phyloP scores from a whole-genome alignment of 2,329 filamentous ascomycete species.

The Rhynchosporium graminicola region DNA sequence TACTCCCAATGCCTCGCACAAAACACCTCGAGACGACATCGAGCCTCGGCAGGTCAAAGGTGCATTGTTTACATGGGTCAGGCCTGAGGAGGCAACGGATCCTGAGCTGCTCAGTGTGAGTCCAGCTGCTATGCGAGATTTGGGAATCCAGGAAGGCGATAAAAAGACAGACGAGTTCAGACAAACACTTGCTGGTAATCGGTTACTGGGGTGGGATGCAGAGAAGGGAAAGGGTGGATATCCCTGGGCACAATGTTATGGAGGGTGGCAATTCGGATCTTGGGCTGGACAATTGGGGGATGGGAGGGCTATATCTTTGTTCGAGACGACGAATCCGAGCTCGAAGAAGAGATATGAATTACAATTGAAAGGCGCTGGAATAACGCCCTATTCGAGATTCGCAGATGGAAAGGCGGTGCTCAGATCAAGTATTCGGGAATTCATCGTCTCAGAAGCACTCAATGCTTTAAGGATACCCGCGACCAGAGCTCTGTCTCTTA shows the following conservation, averaged over 20 bases:
- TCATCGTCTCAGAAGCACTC: conserved; percentile 85
- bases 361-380: conserved; percentile 90
- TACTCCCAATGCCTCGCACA: conserved; percentile 79
- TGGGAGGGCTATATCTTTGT: conserved; percentile 89
- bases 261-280: conserved; percentile 76
- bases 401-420: conserved; percentile 95
- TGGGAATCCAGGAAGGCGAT: conserved; percentile 73
- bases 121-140: conserved; percentile 72
- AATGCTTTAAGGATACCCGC: conserved; percentile 83
- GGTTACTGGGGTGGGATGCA: conserved; percentile 76
- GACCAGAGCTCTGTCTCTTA: conserved; percentile 83
- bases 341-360: conserved; percentile 80
- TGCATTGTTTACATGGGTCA: conserved; percentile 87
- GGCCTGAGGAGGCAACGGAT: conserved; percentile 70
- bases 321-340: conserved; percentile 77
- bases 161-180: conserved; percentile 73
- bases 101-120: conserved; percentile 83
- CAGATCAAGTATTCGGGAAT: conserved; percentile 90
- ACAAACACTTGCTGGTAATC: conserved; percentile 78
- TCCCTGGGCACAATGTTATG: conserved; percentile 98
- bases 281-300: conserved; percentile 98
- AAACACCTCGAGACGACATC: conserved; percentile 74
- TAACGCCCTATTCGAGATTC: conserved; percentile 93
- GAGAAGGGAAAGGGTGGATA: conserved; percentile 71
- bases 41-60: conserved; percentile 80